Percentiles rank a stretch among this genome's conserved stretches.
Conservation (phyloP, 805 yeast genomes). For the Ogataea neopini region DNA sequence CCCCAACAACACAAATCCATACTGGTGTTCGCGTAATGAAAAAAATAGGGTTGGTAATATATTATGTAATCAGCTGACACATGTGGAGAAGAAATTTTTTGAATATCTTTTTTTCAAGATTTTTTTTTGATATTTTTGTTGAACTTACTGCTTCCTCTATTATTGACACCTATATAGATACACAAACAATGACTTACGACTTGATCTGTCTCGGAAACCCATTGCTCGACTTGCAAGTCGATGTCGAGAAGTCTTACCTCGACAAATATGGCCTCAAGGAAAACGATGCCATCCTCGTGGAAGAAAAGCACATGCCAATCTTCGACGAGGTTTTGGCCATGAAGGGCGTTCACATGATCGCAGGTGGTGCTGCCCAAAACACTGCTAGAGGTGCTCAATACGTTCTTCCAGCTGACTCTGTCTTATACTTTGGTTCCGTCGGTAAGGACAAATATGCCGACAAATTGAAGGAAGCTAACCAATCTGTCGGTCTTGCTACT, state of each 20-base stretch:
- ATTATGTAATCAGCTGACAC: not conserved
- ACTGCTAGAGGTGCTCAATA: conserved; percentile 98
- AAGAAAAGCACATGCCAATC: conserved; percentile 82
- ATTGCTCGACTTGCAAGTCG: conserved; percentile 80
- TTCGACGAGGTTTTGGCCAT: conserved; percentile 71
- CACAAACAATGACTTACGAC: conserved; percentile 53
- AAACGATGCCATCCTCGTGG: conserved; percentile 88
- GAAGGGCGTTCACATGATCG: conserved; percentile 68
- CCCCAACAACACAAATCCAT: not conserved
- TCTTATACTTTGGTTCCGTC: conserved; percentile 93
- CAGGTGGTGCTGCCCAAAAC: conserved; percentile 99
- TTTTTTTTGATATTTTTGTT: conserved; percentile 3
- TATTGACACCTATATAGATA: not conserved
- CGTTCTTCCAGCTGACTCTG: conserved; percentile 76
- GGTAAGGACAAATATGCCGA: conserved; percentile 90
- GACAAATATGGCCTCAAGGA: conserved; percentile 82
- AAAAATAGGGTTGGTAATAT: not conserved
- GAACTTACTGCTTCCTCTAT: too few species aligned
- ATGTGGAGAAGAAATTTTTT: not conserved
- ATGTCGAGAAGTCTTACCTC: conserved; percentile 66
- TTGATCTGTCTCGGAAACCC: conserved; percentile 93
- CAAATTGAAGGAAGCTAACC: conserved; percentile 78
- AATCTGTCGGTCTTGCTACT: conserved; percentile 83
- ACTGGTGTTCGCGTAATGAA: not conserved
- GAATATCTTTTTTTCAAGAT: not conserved